Evolutionary conservation across 1,284 basidiomycete species (phyloP).

Genomic region (Exsudoporus floridanus): DNA sequence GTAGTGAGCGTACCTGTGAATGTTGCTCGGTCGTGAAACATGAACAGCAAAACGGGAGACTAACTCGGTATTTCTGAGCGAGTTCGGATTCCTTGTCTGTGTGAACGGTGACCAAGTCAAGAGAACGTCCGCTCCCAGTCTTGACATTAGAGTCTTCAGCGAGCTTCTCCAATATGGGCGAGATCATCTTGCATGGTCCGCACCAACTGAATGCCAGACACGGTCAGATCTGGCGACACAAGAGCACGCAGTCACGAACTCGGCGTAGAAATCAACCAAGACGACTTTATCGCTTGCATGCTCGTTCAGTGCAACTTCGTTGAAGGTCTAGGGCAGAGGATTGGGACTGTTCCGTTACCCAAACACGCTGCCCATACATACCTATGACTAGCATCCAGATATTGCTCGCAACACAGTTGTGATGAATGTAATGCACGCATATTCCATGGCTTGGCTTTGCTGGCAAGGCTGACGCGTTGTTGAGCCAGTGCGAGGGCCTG

Average conservation of each 20-base stretch:
- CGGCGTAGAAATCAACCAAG: constrained; percentile 75
- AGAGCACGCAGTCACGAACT: constrained; percentile 46
- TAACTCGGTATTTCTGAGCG: constrained; percentile 49
- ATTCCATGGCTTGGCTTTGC: constrained; percentile 5
- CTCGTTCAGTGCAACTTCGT: constrained; percentile 40
- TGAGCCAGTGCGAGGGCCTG: constrained; percentile 8
- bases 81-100: constrained; percentile 56
- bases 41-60: constrained; percentile 13
- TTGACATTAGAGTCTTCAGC: constrained; percentile 44
- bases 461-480: constrained; percentile 5
- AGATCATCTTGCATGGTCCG: constrained; percentile 64
- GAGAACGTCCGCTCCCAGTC: constrained; percentile 52
- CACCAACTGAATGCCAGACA: constrained; percentile 58
- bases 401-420: constrained; percentile 31
- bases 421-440: constrained; percentile 29
- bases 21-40: background rate
- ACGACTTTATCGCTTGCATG: constrained; percentile 51
- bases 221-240: constrained; percentile 3
- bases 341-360: background rate
- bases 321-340: constrained; percentile 46
- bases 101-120: constrained; percentile 71
- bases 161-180: constrained; percentile 60
- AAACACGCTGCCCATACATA: constrained; percentile 23
- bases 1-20: constrained; percentile 58
- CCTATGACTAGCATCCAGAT: constrained; percentile 35